Evolutionary conservation across 495 filamentous ascomycete species (phyloP), one percentile per base, ranked within the genome.

Genomic region (Emericellopsis terricola): DNA sequence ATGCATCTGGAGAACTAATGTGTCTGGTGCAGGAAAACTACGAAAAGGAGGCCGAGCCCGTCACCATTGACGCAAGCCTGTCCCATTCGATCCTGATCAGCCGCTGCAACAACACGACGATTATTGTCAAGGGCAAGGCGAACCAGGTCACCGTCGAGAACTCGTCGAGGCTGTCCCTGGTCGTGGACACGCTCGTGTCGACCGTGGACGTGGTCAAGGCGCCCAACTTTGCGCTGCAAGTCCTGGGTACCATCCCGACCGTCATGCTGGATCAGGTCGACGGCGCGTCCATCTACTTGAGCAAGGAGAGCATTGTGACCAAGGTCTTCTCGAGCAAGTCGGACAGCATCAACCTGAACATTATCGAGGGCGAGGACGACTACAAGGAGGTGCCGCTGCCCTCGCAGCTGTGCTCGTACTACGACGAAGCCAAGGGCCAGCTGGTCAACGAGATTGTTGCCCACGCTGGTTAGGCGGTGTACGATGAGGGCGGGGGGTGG

Each of bases 121-220:
- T 99, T 46, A 78, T 85, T 42, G 60, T 99, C 43, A 72, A 67
- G 37, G 83, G 79, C 58, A 99, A 99, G 53, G 84, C 81, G 21
- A 99, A 96, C 54, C 83, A 86, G 9, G 77, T 99, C 40, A 84
- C 85, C 14, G 64, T 96, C 43, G 87, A 94, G 53, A 92, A 94
- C 59, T 86, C 77, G 41, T 71, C 58, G 15, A 73, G 78, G n/a
- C 62, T 84, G 8, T 82, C 78, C 14, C 69, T 99, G 36, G 71
- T 94, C 28, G 68, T 94, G 29, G 86, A 94, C 46, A 80, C 75
- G 0, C 72, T 99, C 19, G 82, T 99, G 28, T 87, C 79, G 34
- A 78, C 76, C 21, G 72, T 99, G 33, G 89, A 96, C 45, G 77
- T 87, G 29, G 86, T 99, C 66, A 94, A 93, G 60, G 83, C 73